Conservation (phyloP, 1,284 basidiomycete genomes). For the Pulveroboletus sp. region DNA sequence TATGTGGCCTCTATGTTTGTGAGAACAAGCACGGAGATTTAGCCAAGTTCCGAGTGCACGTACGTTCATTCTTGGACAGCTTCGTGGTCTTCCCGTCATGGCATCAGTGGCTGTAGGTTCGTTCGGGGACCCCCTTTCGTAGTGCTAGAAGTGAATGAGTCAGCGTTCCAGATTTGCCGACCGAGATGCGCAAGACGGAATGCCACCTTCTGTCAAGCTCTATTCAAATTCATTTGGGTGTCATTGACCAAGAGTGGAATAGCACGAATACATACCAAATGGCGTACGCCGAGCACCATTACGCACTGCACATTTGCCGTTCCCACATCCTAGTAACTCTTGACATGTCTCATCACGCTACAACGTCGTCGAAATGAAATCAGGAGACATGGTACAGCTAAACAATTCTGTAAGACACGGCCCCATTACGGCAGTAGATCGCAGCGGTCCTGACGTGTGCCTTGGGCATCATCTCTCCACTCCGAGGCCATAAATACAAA, state of each 20-base stretch:
- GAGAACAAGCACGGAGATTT: neutral
- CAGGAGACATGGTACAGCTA: neutral
- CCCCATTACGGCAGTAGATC: neutral
- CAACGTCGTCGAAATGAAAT: no score
- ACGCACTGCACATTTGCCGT: no score
- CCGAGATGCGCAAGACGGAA: neutral
- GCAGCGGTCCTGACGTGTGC: neutral
- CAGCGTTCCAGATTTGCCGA: neutral
- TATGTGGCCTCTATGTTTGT: no score
- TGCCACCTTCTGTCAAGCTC: neutral
- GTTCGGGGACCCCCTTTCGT: neutral
- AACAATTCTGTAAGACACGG: neutral
- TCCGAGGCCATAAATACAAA: neutral
- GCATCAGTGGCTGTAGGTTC: conserved; percentile 7
- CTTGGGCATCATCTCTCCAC: neutral
- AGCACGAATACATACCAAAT: conserved; percentile 3
- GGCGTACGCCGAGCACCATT: no score
- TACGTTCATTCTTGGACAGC: conserved; percentile 4
- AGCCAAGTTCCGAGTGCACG: neutral
- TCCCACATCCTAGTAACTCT: no score
- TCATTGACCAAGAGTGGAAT: neutral
- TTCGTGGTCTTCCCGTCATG: neutral
- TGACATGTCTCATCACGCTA: no score
- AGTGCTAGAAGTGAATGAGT: neutral
- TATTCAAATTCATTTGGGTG: neutral